Conservation (phyloP, 2,329 filamentous ascomycete species). For the Aulographum hederae region DNA sequence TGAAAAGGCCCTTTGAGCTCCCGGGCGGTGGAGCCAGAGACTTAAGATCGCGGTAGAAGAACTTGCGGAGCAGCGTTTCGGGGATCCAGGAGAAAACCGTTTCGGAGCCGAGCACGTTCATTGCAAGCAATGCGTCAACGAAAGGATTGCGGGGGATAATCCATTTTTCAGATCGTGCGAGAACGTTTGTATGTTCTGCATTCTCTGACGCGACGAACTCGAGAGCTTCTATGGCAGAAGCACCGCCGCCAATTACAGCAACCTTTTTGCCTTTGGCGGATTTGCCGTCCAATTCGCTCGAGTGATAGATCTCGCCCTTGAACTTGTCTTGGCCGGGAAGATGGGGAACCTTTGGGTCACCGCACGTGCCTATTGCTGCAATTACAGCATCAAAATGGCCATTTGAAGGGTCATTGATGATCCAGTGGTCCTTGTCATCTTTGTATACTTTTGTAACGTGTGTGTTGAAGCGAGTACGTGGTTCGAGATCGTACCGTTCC, state of each 20-base stretch:
- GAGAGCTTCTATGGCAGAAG: slow-evolving; percentile 64
- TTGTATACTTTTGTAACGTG: slow-evolving; percentile 52
- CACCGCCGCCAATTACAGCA: slow-evolving; percentile 59
- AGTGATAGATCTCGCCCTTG: slow-evolving; percentile 56
- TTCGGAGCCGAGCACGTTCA: slow-evolving; percentile 67
- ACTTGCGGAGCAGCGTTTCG: slow-evolving; percentile 51
- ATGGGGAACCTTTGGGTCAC: slow-evolving; percentile 54
- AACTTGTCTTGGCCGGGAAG: slow-evolving; percentile 56
- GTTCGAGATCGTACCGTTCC: slow-evolving; percentile 54
- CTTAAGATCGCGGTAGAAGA: slow-evolving; percentile 70
- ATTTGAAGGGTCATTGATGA: slow-evolving; percentile 53
- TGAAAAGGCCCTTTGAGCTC: slow-evolving; percentile 53
- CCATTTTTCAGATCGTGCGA: slow-evolving; percentile 70
- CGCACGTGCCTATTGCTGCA: slow-evolving; percentile 63
- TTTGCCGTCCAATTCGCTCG: slow-evolving; percentile 55
- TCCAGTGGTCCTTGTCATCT: slow-evolving; percentile 45
- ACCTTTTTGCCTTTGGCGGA: slow-evolving; percentile 57
- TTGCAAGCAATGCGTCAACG: slow-evolving; percentile 51
- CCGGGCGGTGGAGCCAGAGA: slow-evolving; percentile 45
- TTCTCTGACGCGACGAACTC: slow-evolving; percentile 55
- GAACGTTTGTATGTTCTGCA: slow-evolving; percentile 50
- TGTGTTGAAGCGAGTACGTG: slow-evolving; percentile 54
- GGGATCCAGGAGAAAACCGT: slow-evolving; percentile 62
- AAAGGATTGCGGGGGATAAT: slow-evolving; percentile 68
- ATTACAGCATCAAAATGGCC: slow-evolving; percentile 66